Evolutionary conservation across 208 protist genomes (phyloP).

Genomic region (Trypanosoma cruzi): DNA sequence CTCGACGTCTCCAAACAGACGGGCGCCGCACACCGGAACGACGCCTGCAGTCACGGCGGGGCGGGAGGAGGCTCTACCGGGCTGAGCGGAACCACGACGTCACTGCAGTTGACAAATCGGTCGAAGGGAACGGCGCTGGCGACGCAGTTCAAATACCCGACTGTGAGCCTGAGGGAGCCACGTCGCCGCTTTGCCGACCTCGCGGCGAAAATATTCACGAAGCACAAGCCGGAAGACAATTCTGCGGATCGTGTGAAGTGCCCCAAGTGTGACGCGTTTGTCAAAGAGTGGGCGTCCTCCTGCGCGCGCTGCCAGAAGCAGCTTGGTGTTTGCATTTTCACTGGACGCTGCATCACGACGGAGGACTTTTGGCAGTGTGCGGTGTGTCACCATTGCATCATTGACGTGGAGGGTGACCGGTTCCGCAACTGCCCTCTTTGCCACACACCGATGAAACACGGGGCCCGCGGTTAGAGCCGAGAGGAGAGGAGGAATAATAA

Average conservation of each 20-base stretch:
- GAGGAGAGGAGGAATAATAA: neutral
- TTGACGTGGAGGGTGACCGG: conserved; percentile 72
- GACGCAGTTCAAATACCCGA: conserved; percentile 68
- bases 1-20: conserved; percentile 75
- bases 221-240: conserved; percentile 83
- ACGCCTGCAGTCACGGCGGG: conserved; percentile 12
- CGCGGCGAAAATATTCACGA: conserved; percentile 92
- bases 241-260: conserved; percentile 78
- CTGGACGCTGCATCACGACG: conserved; percentile 73
- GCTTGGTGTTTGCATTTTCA: conserved; percentile 90
- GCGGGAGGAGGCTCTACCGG: conserved; percentile 32
- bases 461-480: conserved; percentile 31
- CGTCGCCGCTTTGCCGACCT: conserved; percentile 88
- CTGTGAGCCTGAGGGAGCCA: conserved; percentile 71
- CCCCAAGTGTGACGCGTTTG: conserved; percentile 80
- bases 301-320: conserved; percentile 85
- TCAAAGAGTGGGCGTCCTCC: conserved; percentile 89
- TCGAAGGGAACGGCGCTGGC: conserved; percentile 49
- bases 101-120: conserved; percentile 76
- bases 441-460: conserved; percentile 76
- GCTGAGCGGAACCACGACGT: conserved; percentile 70
- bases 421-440: conserved; percentile 93
- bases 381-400: conserved; percentile 83
- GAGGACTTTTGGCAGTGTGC: conserved; percentile 80
- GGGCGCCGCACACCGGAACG: conserved; percentile 31